Base-by-base conservation (phyloP, 2,329 filamentous ascomycete genomes). In the Juglanconis juglandina region DNA sequence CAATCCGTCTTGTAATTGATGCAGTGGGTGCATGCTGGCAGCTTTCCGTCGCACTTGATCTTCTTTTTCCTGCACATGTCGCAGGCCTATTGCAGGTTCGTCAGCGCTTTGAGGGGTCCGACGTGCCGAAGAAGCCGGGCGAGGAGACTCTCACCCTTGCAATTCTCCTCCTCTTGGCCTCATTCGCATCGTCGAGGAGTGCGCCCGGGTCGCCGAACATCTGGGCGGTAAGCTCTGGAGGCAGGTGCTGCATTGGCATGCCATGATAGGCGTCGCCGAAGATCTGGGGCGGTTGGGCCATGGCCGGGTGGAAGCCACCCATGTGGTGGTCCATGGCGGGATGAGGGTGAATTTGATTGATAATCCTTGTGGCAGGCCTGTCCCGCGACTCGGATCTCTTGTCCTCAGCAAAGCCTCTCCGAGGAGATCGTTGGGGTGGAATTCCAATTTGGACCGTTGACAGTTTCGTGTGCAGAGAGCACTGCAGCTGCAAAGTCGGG, bases 1-100 rank as follows among this genome's bases (percentile, higher is more conserved):
- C 94, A 99, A 69, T 96, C 92, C 5, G 93, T 97, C 81, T 97
- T 97, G 81, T 97, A 97, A 75, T 97, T 98, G 73, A 90, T 89
- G 75, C 94, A 99, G 76, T 98, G 95, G 7, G 91, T 93, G 76
- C 95, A 99, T 63, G 92, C 87, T 42, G 95, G 94, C 76, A 96
- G 86, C 77, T 96, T 96, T 67, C 95, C 94, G 72, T 98, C 95
- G 76, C 94, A 98, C 78, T 98, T 98, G 77, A 98, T 95, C 82
- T 94, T 96, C 77, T 91, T 93, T 78, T 96, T 96, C 68, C 93
- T 85, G 73, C 94, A 98, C 92, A 96, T 96, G 69, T 96, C 93
- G 77, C 92, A 96, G 55, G 92, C 92, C 90, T 93, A 63, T n/a
- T 41, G 35, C 39, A 68, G 50, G 65, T 37, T 10, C 17, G 35